Evolutionary conservation across 2,329 filamentous ascomycete genomes (phyloP).

Genomic region (Tolypocladium ophioglossoides): DNA sequence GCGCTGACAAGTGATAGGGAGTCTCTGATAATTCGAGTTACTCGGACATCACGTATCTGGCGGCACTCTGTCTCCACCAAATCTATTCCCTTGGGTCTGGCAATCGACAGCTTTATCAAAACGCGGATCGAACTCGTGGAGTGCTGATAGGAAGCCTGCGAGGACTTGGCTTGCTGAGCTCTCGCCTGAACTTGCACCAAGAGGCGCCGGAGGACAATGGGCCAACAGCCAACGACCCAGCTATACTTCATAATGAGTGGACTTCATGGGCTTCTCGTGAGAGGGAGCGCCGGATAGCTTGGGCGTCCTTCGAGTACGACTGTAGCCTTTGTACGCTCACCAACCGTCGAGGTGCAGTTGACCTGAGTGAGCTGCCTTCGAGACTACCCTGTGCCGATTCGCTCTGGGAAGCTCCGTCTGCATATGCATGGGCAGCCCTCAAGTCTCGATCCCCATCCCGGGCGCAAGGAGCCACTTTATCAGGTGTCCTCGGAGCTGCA

Average conservation of each 20-base stretch:
- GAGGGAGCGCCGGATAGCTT: slow-evolving; percentile 13
- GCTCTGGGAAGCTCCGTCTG: slow-evolving; percentile 18
- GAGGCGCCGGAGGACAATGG: slow-evolving; percentile 1
- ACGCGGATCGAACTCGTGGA: slow-evolving; percentile 16
- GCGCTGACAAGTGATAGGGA: slow-evolving; percentile 6
- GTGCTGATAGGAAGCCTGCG: slow-evolving; percentile 17
- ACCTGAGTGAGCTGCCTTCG: slow-evolving; percentile 16
- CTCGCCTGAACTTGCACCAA: slow-evolving; percentile 3
- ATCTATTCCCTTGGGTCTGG: slow-evolving; percentile 21
- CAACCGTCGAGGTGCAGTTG: slow-evolving; percentile 15
- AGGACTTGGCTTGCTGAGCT: slow-evolving; percentile 15
- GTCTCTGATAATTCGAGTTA: slow-evolving; percentile 13
- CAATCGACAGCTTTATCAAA: slow-evolving; percentile 17
- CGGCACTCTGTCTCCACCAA: slow-evolving; percentile 18
- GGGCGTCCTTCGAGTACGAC: slow-evolving; percentile 22
- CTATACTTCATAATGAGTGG: slow-evolving; percentile 10
- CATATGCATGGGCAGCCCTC: slow-evolving; percentile 15
- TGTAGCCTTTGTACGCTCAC: slow-evolving; percentile 20
- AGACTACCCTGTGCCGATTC: slow-evolving; percentile 16
- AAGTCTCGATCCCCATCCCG: slow-evolving; percentile 3
- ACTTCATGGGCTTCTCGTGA: slow-evolving; percentile 13
- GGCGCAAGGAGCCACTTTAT: slow-evolving; percentile 4
- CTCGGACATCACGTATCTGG: slow-evolving; percentile 14
- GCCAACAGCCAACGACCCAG: background rate
- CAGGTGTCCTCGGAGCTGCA: slow-evolving; percentile 1